Evolutionary conservation across 352 stramenopile species (phyloP).

Genomic region (Phytophthora ramorum): DNA sequence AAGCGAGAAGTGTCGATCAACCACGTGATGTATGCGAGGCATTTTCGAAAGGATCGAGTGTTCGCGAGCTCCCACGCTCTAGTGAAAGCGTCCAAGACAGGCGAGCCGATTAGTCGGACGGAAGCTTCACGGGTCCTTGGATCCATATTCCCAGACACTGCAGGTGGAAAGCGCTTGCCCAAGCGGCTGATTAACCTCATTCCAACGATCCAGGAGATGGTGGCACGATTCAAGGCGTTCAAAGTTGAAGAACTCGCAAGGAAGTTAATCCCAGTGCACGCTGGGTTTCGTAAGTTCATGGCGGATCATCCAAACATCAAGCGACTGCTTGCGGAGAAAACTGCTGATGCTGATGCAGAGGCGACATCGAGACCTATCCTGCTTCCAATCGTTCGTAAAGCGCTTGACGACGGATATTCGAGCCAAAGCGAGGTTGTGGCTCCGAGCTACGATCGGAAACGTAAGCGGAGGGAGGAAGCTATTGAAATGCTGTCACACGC

Average conservation of each 20-base stretch:
- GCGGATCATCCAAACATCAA: conserved; percentile 45
- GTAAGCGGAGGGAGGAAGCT: conserved; percentile 56
- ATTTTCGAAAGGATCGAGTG: conserved; percentile 39
- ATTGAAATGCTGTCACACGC: conserved; percentile 54
- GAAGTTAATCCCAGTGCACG: conserved; percentile 42
- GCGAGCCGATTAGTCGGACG: conserved; percentile 36
- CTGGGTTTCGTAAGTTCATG: conserved; percentile 58
- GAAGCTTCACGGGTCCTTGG: conserved; percentile 53
- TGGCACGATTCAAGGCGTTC: conserved; percentile 45
- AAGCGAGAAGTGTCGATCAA: conserved; percentile 60
- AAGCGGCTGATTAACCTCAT: conserved; percentile 70
- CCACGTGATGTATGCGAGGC: conserved; percentile 64
- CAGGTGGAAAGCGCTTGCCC: conserved; percentile 49
- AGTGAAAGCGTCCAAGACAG: conserved; percentile 36
- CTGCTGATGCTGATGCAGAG: neutral
- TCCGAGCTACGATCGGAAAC: conserved; percentile 38
- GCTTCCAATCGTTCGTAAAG: conserved; percentile 32
- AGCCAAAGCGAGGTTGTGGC: conserved; percentile 53
- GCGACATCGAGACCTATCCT: conserved; percentile 22
- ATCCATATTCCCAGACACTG: conserved; percentile 48
- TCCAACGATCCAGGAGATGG: conserved; percentile 58
- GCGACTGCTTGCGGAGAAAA: conserved; percentile 16
- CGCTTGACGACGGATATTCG: conserved; percentile 61
- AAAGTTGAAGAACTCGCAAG: conserved; percentile 42
- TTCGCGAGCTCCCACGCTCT: conserved; percentile 50